These are phyloP conservation scores for Hanseniaspora lindneri DNA, from an alignment of 805 yeast genomes.

Conservation along the genomic window DNA sequence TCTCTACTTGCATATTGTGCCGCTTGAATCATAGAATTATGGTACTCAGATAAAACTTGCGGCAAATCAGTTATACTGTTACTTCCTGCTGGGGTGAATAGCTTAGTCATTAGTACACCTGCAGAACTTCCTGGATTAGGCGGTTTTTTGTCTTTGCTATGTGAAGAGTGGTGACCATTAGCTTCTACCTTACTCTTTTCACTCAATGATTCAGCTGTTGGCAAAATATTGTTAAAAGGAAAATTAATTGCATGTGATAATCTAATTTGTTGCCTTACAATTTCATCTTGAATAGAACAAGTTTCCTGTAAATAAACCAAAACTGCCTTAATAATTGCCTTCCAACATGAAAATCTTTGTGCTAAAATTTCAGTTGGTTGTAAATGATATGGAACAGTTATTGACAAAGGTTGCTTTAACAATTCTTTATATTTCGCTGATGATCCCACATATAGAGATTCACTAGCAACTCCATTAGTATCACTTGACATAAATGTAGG, in stretches of 20 bases:
- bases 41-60: constrained; percentile 52
- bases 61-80: constrained; percentile 80
- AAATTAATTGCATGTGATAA: constrained; percentile 63
- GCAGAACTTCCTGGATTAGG: constrained; percentile 21
- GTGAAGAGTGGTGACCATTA: constrained; percentile 33
- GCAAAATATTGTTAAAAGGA: constrained; percentile 25
- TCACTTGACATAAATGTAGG: constrained; percentile 9
- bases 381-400: constrained; percentile 45
- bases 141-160: constrained; percentile 21
- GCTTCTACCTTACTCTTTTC: constrained; percentile 15
- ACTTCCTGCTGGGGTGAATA: constrained; percentile 65
- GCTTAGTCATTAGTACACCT: constrained; percentile 26
- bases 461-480: constrained; percentile 9
- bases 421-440: constrained; percentile 24
- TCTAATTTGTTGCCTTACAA: constrained; percentile 68
- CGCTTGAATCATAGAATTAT: constrained; percentile 45
- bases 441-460: constrained; percentile 7
- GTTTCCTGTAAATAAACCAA: constrained; percentile 66
- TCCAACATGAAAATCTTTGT: constrained; percentile 74
- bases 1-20: constrained; percentile 51
- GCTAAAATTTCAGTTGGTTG: constrained; percentile 84
- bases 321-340: constrained; percentile 62
- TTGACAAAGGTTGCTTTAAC: constrained; percentile 38
- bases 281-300: constrained; percentile 77
- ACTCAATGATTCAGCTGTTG: constrained; percentile 14